A percentile compares a stretch with the other conserved stretches of the same genome.
phyloP scores from a whole-genome alignment of 306 rosid species.

The Herpetospermum pedunculosum region DNA sequence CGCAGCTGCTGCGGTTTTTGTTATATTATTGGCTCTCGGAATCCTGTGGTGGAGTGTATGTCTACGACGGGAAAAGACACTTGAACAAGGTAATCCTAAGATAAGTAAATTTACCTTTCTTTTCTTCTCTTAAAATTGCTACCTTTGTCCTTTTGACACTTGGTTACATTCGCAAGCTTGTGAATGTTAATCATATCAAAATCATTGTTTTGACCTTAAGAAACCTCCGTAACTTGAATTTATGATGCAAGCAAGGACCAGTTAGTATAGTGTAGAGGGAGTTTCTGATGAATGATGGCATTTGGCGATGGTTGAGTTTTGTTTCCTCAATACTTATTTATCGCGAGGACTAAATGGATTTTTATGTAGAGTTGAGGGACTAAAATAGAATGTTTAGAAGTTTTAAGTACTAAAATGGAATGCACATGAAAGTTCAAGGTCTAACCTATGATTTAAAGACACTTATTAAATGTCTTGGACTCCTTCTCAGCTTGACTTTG shows the following conservation, averaged over 20 bases:
- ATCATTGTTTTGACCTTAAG: neutral
- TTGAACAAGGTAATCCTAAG: conserved; percentile 24
- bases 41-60: conserved; percentile 24
- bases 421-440: neutral
- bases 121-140: neutral
- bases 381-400: neutral
- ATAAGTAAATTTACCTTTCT: neutral
- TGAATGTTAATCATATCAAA: neutral
- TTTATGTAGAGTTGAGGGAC: neutral
- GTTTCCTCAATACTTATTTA: neutral
- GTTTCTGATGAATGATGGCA: neutral
- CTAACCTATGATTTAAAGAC: neutral
- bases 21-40: conserved; percentile 12
- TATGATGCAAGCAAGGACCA: neutral
- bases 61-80: conserved; percentile 3
- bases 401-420: neutral
- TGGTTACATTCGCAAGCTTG: neutral
- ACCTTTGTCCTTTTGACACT: neutral
- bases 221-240: neutral
- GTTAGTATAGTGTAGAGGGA: neutral
- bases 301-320: neutral
- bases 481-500: neutral
- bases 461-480: neutral
- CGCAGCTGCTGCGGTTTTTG: conserved; percentile 14
- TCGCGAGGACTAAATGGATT: neutral